Percentiles rank a stretch among this genome's conserved stretches.
Evolutionary conservation across 495 filamentous ascomycete species (phyloP).

Genomic region (Aspergillus coremiiformis): DNA sequence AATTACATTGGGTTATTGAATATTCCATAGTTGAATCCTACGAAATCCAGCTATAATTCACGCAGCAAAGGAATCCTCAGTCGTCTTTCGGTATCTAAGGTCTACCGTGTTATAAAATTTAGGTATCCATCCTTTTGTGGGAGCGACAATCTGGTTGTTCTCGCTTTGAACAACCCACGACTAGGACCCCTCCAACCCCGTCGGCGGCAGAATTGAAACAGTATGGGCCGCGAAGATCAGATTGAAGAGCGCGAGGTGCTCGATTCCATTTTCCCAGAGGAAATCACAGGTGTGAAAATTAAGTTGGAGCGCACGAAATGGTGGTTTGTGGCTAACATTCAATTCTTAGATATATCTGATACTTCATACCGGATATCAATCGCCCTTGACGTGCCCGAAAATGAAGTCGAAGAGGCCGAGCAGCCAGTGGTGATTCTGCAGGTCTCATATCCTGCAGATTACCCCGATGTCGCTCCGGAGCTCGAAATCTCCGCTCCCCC

Average conservation of each 20-base stretch:
- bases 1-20: too few species aligned
- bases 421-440: constrained; percentile 59
- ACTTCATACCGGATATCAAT: constrained; percentile 79
- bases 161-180: not conserved
- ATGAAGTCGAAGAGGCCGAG: constrained; percentile 46
- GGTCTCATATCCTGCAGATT: constrained; percentile 76
- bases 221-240: constrained; percentile 93
- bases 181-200: constrained; percentile 31
- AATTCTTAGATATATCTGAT: constrained; percentile 66
- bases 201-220: constrained; percentile 24
- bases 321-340: not conserved
- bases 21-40: not conserved
- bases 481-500: constrained; percentile 68
- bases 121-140: not conserved
- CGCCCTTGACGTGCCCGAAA: constrained; percentile 61
- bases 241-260: constrained; percentile 93
- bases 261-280: constrained; percentile 95
- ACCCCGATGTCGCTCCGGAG: constrained; percentile 76
- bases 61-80: not conserved
- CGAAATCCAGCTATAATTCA: not conserved
- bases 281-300: constrained; percentile 66
- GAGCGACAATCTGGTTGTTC: not conserved
- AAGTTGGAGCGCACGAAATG: not conserved
- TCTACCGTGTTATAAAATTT: not conserved
- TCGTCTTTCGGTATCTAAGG: not conserved